A percentile compares a stretch with the other conserved stretches of the same genome.
Evolutionary conservation across 2,329 filamentous ascomycete genomes (phyloP).

Genomic region (Colletotrichum plurivorum): DNA sequence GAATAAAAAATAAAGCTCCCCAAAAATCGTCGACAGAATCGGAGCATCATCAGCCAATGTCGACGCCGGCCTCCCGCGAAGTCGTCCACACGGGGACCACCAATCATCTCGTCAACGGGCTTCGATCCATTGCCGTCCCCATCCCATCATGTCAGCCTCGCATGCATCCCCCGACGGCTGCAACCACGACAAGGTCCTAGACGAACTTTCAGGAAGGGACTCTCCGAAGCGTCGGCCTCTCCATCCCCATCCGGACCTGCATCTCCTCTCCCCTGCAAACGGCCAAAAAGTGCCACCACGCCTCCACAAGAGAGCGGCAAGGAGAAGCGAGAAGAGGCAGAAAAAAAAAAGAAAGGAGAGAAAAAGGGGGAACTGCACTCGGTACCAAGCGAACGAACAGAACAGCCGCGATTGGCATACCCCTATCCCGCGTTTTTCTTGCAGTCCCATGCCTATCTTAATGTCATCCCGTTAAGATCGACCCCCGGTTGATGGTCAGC

Average conservation of each 20-base stretch:
- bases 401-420: constrained; percentile 11
- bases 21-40: constrained; percentile 6
- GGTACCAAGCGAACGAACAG: constrained; percentile 20
- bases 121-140: constrained; percentile 20
- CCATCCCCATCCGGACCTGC: constrained; percentile 31
- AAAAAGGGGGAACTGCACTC: constrained; percentile 27
- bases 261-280: constrained; percentile 30
- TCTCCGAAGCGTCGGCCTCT: constrained; percentile 21
- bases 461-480: constrained; percentile 31
- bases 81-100: constrained; percentile 17
- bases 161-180: constrained; percentile 12
- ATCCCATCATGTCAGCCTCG: constrained; percentile 28
- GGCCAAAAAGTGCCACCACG: constrained; percentile 10
- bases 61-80: constrained; percentile 3
- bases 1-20: no score
- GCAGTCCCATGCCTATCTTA: constrained; percentile 24
- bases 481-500: background rate
- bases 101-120: constrained; percentile 21
- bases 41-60: constrained; percentile 25
- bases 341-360: constrained; percentile 4
- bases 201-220: constrained; percentile 5
- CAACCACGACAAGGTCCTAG: constrained; percentile 10
- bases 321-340: background rate
- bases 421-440: constrained; percentile 2
- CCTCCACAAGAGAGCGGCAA: constrained; percentile 13